Conservation (phyloP, 129 eudicot genomes). For the Tagetes erecta region DNA sequence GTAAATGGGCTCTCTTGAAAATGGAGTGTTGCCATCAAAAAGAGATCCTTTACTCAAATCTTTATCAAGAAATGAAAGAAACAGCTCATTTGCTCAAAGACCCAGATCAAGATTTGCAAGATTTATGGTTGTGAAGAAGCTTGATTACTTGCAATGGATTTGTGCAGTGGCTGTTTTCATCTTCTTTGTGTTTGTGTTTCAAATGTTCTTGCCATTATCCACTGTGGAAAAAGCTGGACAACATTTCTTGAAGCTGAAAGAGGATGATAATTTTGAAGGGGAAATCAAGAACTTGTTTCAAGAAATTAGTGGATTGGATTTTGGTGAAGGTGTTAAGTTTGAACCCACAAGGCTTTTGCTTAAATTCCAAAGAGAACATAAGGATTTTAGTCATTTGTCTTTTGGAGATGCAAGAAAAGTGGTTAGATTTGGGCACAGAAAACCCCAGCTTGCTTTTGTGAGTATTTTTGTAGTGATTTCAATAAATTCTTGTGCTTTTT, state of each 20-base stretch:
- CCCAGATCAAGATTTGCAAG: slow-evolving; percentile 92
- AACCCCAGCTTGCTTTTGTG: slow-evolving; percentile 88
- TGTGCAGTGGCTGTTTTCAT: slow-evolving; percentile 70
- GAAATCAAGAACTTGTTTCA: slow-evolving; percentile 42
- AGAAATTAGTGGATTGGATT: slow-evolving; percentile 62
- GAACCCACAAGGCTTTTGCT: slow-evolving; percentile 56
- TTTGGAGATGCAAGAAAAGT: slow-evolving; percentile 45
- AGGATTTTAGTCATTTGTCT: slow-evolving; percentile 39
- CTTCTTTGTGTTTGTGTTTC: slow-evolving; percentile 68
- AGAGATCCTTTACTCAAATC: slow-evolving; percentile 66
- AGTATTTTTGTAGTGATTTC: slow-evolving; percentile 29
- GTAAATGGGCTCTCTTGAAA: slow-evolving; percentile 96
- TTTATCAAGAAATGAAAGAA: slow-evolving; percentile 55
- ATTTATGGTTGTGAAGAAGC: slow-evolving; percentile 64
- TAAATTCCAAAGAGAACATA: slow-evolving; percentile 54
- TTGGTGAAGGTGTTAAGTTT: slow-evolving; percentile 79
- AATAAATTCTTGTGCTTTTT: neutral
- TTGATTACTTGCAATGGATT: slow-evolving; percentile 77
- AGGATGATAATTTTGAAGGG: slow-evolving; percentile 15
- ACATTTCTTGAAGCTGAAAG: slow-evolving; percentile 33
- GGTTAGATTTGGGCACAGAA: slow-evolving; percentile 68
- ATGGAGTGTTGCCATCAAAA: slow-evolving; percentile 61
- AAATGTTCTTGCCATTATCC: slow-evolving; percentile 67
- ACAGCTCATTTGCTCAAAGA: slow-evolving; percentile 49
- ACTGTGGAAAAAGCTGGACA: slow-evolving; percentile 54